These are phyloP conservation scores for Diplogelasinospora grovesii DNA, from an alignment of 495 filamentous ascomycete genomes.

Conservation along the genomic window DNA sequence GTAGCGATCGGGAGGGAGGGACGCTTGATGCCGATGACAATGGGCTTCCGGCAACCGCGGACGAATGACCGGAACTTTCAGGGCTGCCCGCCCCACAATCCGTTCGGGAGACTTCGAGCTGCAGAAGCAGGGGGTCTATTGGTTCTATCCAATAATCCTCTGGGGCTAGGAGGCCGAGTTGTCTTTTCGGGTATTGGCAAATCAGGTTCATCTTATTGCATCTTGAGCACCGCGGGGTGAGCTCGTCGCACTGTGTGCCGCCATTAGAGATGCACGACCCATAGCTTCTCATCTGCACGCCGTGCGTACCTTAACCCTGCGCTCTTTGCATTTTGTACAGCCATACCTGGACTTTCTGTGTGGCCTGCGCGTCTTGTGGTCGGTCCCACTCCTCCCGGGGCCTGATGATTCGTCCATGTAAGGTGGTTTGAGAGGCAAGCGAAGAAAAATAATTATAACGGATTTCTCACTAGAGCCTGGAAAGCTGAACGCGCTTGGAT, in stretches of 20 bases:
- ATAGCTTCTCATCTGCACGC: background rate
- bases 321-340: constrained; percentile 23
- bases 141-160: constrained; percentile 4
- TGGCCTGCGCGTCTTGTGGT: constrained; percentile 16
- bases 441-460: too few relatives aligned
- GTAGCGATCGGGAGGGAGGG: background rate
- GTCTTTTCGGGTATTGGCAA: constrained; percentile 17
- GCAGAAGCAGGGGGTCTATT: constrained; percentile 4
- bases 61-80: constrained; percentile 8
- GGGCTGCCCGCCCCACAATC: constrained; percentile 5
- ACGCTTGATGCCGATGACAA: constrained; percentile 1
- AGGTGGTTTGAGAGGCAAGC: too few relatives aligned
- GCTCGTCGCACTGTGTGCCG: constrained; percentile 18
- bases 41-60: constrained; percentile 1
- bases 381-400: background rate
- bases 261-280: constrained; percentile 1
- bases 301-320: constrained; percentile 21
- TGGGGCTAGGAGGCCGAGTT: background rate
- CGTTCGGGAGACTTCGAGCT: constrained; percentile 1
- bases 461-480: too few relatives aligned
- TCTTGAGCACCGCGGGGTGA: constrained; percentile 16
- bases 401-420: constrained; percentile 2
- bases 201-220: constrained; percentile 20
- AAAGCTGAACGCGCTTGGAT: too few relatives aligned
- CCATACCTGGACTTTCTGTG: constrained; percentile 23